phyloP scores from a whole-genome alignment of 768 basidiomycete genomes.

The Rhodotorula paludigena region DNA sequence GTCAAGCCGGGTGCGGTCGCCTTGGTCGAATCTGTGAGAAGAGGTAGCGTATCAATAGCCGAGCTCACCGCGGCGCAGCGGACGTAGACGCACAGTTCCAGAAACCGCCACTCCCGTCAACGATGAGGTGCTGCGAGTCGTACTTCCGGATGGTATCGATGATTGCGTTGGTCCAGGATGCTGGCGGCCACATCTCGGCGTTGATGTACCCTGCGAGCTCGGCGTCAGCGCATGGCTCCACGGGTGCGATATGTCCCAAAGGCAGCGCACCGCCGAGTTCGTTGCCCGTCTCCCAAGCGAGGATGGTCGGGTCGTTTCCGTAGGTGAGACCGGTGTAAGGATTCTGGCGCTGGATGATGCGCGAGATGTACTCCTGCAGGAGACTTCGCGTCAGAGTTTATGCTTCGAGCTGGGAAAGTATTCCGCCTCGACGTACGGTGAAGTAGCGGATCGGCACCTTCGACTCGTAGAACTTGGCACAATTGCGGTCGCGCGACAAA shows the following conservation, averaged over 20 bases:
- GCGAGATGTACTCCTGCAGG: conserved; percentile 27
- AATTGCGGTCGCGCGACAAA: conserved; percentile 14
- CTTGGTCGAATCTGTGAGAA: conserved; percentile 3
- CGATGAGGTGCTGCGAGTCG: conserved; percentile 19
- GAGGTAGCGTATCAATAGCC: neutral
- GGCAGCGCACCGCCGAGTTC: conserved; percentile 35
- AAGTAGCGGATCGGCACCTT: neutral
- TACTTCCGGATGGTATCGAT: neutral
- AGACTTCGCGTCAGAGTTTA: no score
- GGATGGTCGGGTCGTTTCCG: conserved; percentile 40
- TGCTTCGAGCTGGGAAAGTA: no score
- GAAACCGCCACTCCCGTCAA: conserved; percentile 32
- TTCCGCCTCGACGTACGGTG: neutral
- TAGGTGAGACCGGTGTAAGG: conserved; percentile 33
- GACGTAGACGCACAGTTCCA: conserved; percentile 23
- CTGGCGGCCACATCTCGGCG: conserved; percentile 19
- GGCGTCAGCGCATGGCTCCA: neutral
- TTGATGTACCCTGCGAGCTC: conserved; percentile 20
- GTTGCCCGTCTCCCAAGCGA: conserved; percentile 43
- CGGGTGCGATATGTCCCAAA: neutral
- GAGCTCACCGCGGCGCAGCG: no score
- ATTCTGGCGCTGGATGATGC: conserved; percentile 34
- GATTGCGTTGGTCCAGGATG: conserved; percentile 6
- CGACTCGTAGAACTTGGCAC: conserved; percentile 33
- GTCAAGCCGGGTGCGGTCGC: neutral